Evolutionary conservation across 1,139 yeast species (phyloP).

Genomic region (Nakaseomyces kungkrabaensis): DNA sequence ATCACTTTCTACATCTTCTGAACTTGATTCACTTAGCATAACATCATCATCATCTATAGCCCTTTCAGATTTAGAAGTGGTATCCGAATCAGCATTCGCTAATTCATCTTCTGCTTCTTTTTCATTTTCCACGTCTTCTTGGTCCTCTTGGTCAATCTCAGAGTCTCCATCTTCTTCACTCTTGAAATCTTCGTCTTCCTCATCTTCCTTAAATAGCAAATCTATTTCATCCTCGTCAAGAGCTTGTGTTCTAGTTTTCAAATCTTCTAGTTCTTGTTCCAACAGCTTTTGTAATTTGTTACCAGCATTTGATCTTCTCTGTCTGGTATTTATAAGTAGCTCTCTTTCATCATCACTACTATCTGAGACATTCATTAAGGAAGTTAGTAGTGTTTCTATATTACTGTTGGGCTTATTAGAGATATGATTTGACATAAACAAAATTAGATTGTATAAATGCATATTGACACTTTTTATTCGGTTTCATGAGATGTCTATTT

Average conservation of each 20-base stretch:
- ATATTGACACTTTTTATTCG: neutral
- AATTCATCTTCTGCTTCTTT: conserved; percentile 4
- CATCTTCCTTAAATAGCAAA: conserved; percentile 75
- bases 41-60: conserved; percentile 33
- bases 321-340: conserved; percentile 38
- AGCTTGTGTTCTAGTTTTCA: conserved; percentile 29
- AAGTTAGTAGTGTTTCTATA: too few species aligned
- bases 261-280: conserved; percentile 48
- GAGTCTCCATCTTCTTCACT: conserved; percentile 22
- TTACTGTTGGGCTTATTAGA: too few species aligned
- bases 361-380: conserved; percentile 6
- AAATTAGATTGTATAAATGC: too few species aligned
- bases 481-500: neutral
- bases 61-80: conserved; percentile 8
- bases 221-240: conserved; percentile 63
- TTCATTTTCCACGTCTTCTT: conserved; percentile 16
- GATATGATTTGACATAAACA: too few species aligned
- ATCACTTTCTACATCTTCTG: conserved; percentile 27
- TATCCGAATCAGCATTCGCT: neutral
- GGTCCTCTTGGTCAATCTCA: conserved; percentile 18
- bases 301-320: conserved; percentile 85
- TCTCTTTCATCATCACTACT: conserved; percentile 11
- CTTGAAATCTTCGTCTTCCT: conserved; percentile 68
- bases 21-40: conserved; percentile 36
- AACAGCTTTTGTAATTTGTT: conserved; percentile 65